Conservation (phyloP, 257 asterid species). For the Solanum corneliomulleri region DNA sequence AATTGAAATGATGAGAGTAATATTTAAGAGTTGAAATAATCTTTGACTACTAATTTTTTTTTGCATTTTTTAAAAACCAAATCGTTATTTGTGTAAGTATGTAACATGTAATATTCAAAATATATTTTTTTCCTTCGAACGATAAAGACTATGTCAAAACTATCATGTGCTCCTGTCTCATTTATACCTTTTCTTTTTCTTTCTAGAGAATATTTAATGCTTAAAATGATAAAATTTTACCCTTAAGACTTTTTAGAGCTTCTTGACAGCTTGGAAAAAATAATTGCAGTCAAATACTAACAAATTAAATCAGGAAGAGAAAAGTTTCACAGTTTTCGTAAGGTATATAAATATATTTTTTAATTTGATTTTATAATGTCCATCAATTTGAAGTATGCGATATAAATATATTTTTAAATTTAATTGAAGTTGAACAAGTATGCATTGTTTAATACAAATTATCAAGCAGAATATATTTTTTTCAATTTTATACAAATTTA, state of each 20-base stretch:
- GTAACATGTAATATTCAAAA: neutral
- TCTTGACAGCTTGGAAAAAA: neutral
- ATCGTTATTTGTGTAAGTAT: neutral
- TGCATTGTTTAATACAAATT: too few relatives aligned
- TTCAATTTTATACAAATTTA: too few relatives aligned
- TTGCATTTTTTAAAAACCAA: neutral
- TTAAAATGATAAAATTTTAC: neutral
- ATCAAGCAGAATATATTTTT: rapidly evolving
- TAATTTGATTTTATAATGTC: rapidly evolving
- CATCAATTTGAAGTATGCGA: rapidly evolving
- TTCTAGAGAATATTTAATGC: neutral
- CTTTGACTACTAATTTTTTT: neutral
- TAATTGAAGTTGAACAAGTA: too few relatives aligned
- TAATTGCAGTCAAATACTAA: neutral
- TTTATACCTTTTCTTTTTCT: too few relatives aligned
- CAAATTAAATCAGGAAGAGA: neutral
- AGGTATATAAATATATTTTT: too few relatives aligned
- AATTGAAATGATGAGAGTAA: neutral
- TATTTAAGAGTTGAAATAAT: neutral
- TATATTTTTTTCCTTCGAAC: neutral
- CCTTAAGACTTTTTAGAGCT: neutral
- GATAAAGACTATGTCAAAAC: neutral
- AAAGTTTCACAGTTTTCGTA: rapidly evolving
- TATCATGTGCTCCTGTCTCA: neutral
- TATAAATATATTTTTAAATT: too few relatives aligned